Evolutionary conservation across 108 stramenopile species (phyloP).

Genomic region (Chaetoceros tenuissimus): DNA sequence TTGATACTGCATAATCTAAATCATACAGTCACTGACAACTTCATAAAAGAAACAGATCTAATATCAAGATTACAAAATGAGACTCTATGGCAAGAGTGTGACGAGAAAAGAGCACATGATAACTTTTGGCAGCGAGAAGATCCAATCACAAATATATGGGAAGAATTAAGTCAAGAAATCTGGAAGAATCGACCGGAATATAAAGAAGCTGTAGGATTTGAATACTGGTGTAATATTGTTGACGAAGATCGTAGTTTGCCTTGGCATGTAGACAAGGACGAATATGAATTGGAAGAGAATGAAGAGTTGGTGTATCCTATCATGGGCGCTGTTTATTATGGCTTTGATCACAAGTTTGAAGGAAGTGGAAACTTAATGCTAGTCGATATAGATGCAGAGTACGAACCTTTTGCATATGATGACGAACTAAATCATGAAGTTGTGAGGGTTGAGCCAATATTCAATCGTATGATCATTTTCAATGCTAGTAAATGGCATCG

Average conservation of each 20-base stretch:
- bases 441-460: conserved; percentile 5
- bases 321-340: conserved; percentile 20
- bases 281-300: neutral
- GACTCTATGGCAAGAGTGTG: neutral
- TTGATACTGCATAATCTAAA: no score
- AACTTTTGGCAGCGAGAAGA: neutral
- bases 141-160: neutral
- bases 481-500: conserved; percentile 16
- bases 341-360: conserved; percentile 11
- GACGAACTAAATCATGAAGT: conserved; percentile 1
- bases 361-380: conserved; percentile 9
- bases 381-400: neutral
- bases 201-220: neutral
- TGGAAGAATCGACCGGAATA: neutral
- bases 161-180: neutral
- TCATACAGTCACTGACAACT: neutral
- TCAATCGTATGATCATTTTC: conserved; percentile 16
- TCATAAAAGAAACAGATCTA: neutral
- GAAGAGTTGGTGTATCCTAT: conserved; percentile 2
- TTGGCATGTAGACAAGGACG: conserved; percentile 23
- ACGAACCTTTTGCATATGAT: neutral
- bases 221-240: conserved; percentile 24
- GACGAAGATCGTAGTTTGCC: conserved; percentile 1
- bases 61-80: neutral
- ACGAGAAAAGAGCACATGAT: neutral